phyloP scores from a whole-genome alignment of 805 yeast species.

The Starmerella cellae region DNA sequence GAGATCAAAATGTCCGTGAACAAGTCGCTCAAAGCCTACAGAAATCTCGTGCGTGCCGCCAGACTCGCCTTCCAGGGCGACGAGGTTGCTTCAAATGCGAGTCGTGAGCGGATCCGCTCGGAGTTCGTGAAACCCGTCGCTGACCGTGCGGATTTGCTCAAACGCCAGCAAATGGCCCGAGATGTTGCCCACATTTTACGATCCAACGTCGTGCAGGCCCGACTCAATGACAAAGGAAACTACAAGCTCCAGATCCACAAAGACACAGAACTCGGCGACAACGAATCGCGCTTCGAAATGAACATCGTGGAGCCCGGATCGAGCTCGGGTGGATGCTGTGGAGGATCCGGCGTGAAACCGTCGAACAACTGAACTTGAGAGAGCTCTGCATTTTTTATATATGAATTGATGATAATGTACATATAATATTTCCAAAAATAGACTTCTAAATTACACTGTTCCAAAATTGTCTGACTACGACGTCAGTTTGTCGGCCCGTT shows the following conservation, averaged over 20 bases:
- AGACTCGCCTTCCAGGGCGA: slow-evolving; percentile 20
- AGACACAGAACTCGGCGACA: slow-evolving; percentile 82
- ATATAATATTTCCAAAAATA: no score
- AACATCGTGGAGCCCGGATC: background rate
- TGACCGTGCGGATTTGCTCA: slow-evolving; percentile 29
- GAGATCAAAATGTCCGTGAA: background rate
- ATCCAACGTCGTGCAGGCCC: slow-evolving; percentile 78
- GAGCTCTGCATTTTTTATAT: no score
- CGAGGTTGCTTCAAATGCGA: slow-evolving; percentile 14
- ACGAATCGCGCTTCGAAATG: slow-evolving; percentile 34
- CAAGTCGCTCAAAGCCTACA: slow-evolving; percentile 15
- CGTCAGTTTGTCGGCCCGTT: slow-evolving; percentile 24
- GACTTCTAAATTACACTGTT: no score
- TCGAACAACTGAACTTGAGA: no score
- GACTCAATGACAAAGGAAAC: slow-evolving; percentile 20
- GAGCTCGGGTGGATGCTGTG: slow-evolving; percentile 14
- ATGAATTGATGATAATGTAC: no score
- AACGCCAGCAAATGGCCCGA: slow-evolving; percentile 43
- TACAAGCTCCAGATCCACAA: slow-evolving; percentile 54
- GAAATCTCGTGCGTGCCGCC: slow-evolving; percentile 20
- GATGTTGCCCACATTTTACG: slow-evolving; percentile 60
- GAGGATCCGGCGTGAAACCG: slow-evolving; percentile 5
- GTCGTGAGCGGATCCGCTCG: slow-evolving; percentile 14
- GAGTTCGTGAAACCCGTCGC: slow-evolving; percentile 14
- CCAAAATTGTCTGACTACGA: no score